phyloP scores from a whole-genome alignment of 78 protist genomes.

The Acrasis kona region DNA sequence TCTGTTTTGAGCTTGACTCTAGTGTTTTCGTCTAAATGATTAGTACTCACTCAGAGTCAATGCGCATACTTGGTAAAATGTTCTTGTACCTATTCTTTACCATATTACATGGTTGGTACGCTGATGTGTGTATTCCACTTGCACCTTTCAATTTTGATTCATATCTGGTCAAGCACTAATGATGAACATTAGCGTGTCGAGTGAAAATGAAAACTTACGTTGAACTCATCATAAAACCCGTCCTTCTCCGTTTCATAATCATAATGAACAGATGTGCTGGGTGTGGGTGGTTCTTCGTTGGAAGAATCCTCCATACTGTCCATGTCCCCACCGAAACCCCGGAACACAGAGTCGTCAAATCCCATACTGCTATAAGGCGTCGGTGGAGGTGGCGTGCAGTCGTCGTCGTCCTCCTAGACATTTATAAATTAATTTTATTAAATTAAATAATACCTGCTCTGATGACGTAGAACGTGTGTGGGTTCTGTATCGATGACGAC shows the following conservation, averaged over 20 bases:
- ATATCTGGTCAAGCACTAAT: not conserved
- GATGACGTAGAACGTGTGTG: too few relatives aligned
- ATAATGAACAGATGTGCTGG: not conserved
- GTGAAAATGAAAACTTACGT: not conserved
- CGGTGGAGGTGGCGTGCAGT: too few relatives aligned
- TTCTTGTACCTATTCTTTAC: not conserved
- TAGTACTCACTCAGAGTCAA: not conserved
- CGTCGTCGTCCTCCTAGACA: too few relatives aligned
- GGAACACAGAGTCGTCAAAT: not conserved
- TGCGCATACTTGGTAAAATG: not conserved
- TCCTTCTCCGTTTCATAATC: too few relatives aligned
- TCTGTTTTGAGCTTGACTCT: not conserved
- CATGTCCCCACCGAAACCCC: not conserved
- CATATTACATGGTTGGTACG: not conserved
- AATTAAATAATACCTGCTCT: too few relatives aligned
- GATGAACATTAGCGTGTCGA: not conserved
- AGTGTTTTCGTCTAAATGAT: not conserved
- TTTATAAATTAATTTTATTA: too few relatives aligned
- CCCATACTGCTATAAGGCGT: too few relatives aligned
- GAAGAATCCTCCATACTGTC: not conserved
- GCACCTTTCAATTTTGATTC: not conserved
- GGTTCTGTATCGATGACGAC: too few relatives aligned
- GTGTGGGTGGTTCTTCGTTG: not conserved
- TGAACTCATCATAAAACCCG: not conserved
- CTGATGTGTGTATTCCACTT: not conserved